These are phyloP conservation scores for Mycosarcoma mackinlayi DNA, from an alignment of 1,284 basidiomycete species.

Conservation along the genomic window DNA sequence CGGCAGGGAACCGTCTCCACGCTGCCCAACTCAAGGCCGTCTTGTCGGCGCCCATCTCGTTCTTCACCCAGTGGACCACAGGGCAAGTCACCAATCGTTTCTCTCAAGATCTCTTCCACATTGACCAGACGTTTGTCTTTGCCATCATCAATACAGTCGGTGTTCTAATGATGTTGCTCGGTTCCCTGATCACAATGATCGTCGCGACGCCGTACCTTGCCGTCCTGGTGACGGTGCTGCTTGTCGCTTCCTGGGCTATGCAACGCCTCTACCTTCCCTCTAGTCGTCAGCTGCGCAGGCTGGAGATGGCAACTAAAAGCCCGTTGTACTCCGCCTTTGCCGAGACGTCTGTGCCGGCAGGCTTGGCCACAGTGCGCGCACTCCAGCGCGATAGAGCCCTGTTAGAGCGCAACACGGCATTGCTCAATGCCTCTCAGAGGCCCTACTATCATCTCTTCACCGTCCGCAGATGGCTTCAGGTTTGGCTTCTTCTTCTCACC, in stretches of 20 bases:
- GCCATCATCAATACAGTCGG: slow-evolving; percentile 23
- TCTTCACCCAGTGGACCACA: slow-evolving; percentile 43
- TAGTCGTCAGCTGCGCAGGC: slow-evolving; percentile 49
- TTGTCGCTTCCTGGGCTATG: slow-evolving; percentile 21
- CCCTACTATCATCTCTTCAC: slow-evolving; percentile 50
- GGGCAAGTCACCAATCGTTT: slow-evolving; percentile 58
- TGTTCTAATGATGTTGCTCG: slow-evolving; percentile 15
- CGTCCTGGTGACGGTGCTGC: slow-evolving; percentile 15
- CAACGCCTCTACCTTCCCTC: slow-evolving; percentile 53
- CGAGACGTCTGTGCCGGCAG: slow-evolving; percentile 46
- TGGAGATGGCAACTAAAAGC: slow-evolving; percentile 54
- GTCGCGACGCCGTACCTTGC: slow-evolving; percentile 50
- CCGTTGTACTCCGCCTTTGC: slow-evolving; percentile 51
- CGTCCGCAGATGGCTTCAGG: slow-evolving; percentile 57
- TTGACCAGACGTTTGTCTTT: slow-evolving; percentile 39
- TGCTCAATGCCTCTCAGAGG: slow-evolving; percentile 45
- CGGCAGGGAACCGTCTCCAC: slow-evolving; percentile 42
- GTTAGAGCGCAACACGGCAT: slow-evolving; percentile 34
- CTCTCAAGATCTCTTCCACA: slow-evolving; percentile 54
- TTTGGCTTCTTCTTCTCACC: slow-evolving; percentile 45
- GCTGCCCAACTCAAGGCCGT: slow-evolving; percentile 32
- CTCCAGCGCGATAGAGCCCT: slow-evolving; percentile 35
- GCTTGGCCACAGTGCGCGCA: slow-evolving; percentile 51
- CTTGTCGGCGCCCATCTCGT: slow-evolving; percentile 39
- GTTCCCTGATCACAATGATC: slow-evolving; percentile 28